phyloP scores from a whole-genome alignment of 1,284 basidiomycete genomes.

The Cryptococcus amylolentus region DNA sequence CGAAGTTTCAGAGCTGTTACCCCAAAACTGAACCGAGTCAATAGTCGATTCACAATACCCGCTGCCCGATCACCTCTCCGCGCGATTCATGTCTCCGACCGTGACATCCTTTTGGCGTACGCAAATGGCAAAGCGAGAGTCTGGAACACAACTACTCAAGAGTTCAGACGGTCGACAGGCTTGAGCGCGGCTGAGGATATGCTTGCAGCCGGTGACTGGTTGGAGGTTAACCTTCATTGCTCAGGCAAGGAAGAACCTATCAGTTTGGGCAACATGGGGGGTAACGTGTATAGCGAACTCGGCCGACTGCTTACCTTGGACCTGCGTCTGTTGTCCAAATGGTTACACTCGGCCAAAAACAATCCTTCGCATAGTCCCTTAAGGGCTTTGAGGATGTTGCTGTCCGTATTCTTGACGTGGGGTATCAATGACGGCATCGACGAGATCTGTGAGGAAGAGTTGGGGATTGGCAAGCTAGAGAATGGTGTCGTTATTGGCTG shows the following conservation, averaged over 20 bases:
- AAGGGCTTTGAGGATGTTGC: constrained; percentile 32
- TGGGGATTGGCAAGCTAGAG: constrained; percentile 49
- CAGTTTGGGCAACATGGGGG: too few relatives aligned
- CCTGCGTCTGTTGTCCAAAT: constrained; percentile 20
- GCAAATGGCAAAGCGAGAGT: constrained; percentile 70
- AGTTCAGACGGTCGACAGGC: constrained; percentile 79
- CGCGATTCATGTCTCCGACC: constrained; percentile 63
- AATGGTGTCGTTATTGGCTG: constrained; percentile 53
- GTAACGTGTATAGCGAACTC: not conserved
- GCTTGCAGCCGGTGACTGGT: constrained; percentile 67
- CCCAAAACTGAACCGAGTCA: not conserved
- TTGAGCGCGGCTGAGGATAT: constrained; percentile 72
- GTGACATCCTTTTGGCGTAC: constrained; percentile 75
- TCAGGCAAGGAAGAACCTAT: too few relatives aligned
- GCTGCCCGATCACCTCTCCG: constrained; percentile 66
- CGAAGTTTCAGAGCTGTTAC: not conserved
- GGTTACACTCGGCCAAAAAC: constrained; percentile 18
- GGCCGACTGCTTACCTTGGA: constrained; percentile 27
- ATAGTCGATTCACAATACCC: constrained; percentile 71
- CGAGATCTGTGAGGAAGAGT: constrained; percentile 54
- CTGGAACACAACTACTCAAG: constrained; percentile 81
- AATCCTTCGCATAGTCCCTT: constrained; percentile 19
- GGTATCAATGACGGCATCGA: constrained; percentile 61
- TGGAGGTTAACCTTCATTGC: too few relatives aligned
- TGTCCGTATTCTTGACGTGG: constrained; percentile 52